Evolutionary conservation across 2,329 filamentous ascomycete genomes (phyloP), one percentile per base, ranked within the genome.

Genomic region (Aureobasidium leucospermi): DNA sequence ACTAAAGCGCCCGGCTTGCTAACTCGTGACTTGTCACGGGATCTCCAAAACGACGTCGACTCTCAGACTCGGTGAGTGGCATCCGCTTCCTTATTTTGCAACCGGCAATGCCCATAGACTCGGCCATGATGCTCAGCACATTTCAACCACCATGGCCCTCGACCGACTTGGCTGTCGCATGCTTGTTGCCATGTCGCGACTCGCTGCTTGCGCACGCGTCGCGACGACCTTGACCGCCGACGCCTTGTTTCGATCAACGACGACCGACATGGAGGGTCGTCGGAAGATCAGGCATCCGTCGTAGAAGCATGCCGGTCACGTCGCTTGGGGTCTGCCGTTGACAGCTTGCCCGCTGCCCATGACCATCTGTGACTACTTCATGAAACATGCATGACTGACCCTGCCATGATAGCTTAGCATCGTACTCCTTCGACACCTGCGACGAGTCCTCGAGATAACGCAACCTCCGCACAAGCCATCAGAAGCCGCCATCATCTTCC

Each of bases 11-110:
- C 55, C 48, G 51, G 51, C 51, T 55, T 55, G 38, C 28, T 31
- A 58, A 56, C 55, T 48, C 55, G 52, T 56, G 55, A 48, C 55
- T 48, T 47, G 55, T 58, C 55, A 58, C 55, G 55, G 43, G 43
- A 58, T 48, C 55, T 58, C n/a, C 41, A 46, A 46, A 23, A 46
- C 53, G 55, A 47, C 55, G 43, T 56, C 52, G 39, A 56, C 39
- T 45, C 9, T 56, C 29, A 16, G 36, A 46, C n/a, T 56, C 11
- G 52, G 52, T 56, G 52, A 56, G 52, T 56, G 42, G 31, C 23
- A 23, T 53, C 38, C 51, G 9, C 28, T 19, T 53, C 4, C 11
- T 38, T 6, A 11, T 53, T 39, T 15, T 31, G 38, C 51, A 53
- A 42, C 10, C 38, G 36, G 38, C 38, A 19, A 8, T 34, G 8